Percentiles rank a stretch among this genome's conserved stretches.
Conservation (phyloP, 2,329 filamentous ascomycete genomes). For the Pyrenochaeta sp. region DNA sequence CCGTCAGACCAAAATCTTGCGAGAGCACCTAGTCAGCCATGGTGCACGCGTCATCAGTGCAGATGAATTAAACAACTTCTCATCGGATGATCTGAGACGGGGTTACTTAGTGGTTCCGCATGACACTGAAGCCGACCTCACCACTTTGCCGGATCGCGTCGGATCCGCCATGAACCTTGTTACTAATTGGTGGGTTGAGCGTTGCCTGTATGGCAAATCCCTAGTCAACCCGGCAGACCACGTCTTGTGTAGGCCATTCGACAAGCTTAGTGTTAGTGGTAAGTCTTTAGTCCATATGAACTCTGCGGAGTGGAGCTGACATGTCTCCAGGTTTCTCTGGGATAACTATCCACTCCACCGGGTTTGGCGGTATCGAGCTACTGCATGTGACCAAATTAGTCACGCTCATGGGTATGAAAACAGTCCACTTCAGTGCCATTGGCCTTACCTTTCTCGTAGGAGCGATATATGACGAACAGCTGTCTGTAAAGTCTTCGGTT, state of each 20-base stretch:
- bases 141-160: slow-evolving; percentile 45
- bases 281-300: slow-evolving; percentile 14
- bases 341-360: slow-evolving; percentile 81
- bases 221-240: slow-evolving; percentile 75
- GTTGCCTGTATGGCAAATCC: slow-evolving; percentile 79
- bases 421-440: slow-evolving; percentile 2
- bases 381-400: slow-evolving; percentile 83
- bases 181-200: slow-evolving; percentile 94
- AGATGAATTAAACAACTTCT: slow-evolving; percentile 33
- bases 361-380: slow-evolving; percentile 84
- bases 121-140: slow-evolving; percentile 47
- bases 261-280: slow-evolving; percentile 71
- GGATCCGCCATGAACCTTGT: slow-evolving; percentile 56
- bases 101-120: slow-evolving; percentile 58
- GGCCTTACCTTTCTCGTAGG: slow-evolving; percentile 55
- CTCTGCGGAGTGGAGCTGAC: slow-evolving; percentile 24
- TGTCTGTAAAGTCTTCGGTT: slow-evolving; percentile 76
- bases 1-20: slow-evolving; percentile 43
- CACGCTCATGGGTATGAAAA: slow-evolving; percentile 68
- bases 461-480: slow-evolving; percentile 79
- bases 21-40: slow-evolving; percentile 43
- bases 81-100: slow-evolving; percentile 36
- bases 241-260: slow-evolving; percentile 79
- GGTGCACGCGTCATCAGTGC: slow-evolving; percentile 43
- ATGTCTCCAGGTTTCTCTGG: slow-evolving; percentile 65